Evolutionary conservation across 306 rosid genomes (phyloP), one percentile per base, ranked within the genome.

Genomic region (Quercus parvula): DNA sequence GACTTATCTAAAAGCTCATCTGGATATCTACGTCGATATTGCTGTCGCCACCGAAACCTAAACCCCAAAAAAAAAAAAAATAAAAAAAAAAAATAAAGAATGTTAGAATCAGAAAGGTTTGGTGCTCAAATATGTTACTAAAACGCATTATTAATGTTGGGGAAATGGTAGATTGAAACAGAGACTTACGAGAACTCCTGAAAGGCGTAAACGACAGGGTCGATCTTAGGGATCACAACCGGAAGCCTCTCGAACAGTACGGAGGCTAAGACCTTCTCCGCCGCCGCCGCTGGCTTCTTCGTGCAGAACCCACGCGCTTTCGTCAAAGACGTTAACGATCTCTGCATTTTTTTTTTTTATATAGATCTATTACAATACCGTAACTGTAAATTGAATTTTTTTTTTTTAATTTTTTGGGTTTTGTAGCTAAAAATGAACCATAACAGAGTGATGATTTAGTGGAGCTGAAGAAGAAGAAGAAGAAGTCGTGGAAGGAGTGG

Each of bases 181-280:
- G 35, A 78, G 35, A 72, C 87, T 78, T 78, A 93, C 99, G 95
- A 86, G 88, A 91, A 95, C 86, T 92, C 99, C 78, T 88, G 97
- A 83, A 92, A 95, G 2, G 98, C 96, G 75, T 95, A 95, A 79
- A 91, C 91, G 33, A 80, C 84, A 28, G 99, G 99, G 87, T 95
- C 92, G 75, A 95, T 86, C 85, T 91, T 91, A 82, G 98, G 97
- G 80, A 95, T 88, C 63, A 92, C 94, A 35, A 93, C 94, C 0
- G 99, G 99, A 79, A 93, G 75, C 85, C 99, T 88, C 90, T 95
- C 99, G 80, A 95, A 91, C 74, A 95, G 92, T 44, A 95, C 97
- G 56, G 98, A 90, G 2, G 97, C 99, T 19, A 95, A 87, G 25
- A 95, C 77, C 71, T 90, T 90, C 58, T 91, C 94, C 64, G 96